Evolutionary conservation across 495 filamentous ascomycete genomes (phyloP).

Genomic region (Parathielavia hyrcaniae): DNA sequence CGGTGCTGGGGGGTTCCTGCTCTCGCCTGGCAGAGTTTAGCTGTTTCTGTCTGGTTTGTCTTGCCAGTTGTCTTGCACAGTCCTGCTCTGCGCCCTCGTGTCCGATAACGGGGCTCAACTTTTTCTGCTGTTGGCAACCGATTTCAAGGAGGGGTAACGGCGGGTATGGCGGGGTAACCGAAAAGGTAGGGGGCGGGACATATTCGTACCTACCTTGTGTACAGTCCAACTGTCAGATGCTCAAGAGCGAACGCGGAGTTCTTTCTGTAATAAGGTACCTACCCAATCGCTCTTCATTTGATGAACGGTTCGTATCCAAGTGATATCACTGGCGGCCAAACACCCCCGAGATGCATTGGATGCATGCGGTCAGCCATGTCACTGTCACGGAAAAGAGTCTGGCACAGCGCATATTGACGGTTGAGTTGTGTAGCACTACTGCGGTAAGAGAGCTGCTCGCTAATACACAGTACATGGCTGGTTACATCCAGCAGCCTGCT

Average conservation of each 20-base stretch:
- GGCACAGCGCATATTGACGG: neutral
- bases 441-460: no score
- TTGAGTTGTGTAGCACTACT: no score
- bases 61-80: neutral
- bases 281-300: no score
- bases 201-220: no score
- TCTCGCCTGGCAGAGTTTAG: slow-evolving; percentile 5
- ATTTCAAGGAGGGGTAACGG: slow-evolving; percentile 13
- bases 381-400: neutral
- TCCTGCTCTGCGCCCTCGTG: no score
- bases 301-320: no score
- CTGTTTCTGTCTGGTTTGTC: neutral
- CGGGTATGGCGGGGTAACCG: slow-evolving; percentile 13
- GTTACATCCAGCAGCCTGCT: neutral
- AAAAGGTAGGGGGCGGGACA: no score
- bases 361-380: neutral
- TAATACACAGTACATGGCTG: neutral
- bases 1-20: slow-evolving; percentile 5
- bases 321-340: no score
- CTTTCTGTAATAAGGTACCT: no score
- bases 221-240: no score
- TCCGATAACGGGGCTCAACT: slow-evolving; percentile 21
- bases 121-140: slow-evolving; percentile 2
- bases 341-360: no score
- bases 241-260: no score